Evolutionary conservation across 2,329 filamentous ascomycete species (phyloP), one percentile per base, ranked within the genome.

Genomic region (Calonectria pseudoreteaudii): DNA sequence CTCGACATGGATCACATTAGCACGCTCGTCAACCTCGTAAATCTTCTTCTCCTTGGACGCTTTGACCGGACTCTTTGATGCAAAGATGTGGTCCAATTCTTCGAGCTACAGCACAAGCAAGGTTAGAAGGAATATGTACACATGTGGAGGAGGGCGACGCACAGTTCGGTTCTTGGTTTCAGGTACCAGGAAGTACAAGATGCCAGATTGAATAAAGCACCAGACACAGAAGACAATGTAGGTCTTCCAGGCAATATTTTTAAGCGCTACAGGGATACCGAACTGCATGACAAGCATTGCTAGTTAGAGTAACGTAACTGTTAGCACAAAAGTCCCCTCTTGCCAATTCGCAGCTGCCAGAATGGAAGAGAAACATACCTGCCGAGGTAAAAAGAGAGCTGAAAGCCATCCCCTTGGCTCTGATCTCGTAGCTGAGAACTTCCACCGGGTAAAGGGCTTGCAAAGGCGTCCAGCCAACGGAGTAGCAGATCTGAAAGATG

Each of bases 351-450:
- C 7, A 4, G 3, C 6, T 28, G 18, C 20, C 4, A 10, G 4
- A 11, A 2, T 14, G 8, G 23, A 18, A 3, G 18, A 16, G 3
- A 5, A 7, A 28, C 36, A 18, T 62, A 62, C 56, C 56, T 41
- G 56, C 56, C 16, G 56, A 62, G 26, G 56, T 62, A 20, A 62
- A 62, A 13, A 62, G 56, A 23, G 56, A 62, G 36, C 56, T 62
- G 36, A 90, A 87, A 2, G 87, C 88, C 87, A 90, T 90, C 18
- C 89, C 89, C 83, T 90, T 90, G 66, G 88, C 89, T 67, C 89
- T 86, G 77, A 88, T 89, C 79, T 90, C 88, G 75, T 88, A 90
- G 20, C 85, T 87, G 14, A 90, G 84, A 18, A 88, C 87, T 77
- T 91, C 89, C 64, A 90, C 88, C 0, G 88, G 87, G 78, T 90